Conservation (phyloP, 805 yeast species). For the Pichia scutulata region DNA sequence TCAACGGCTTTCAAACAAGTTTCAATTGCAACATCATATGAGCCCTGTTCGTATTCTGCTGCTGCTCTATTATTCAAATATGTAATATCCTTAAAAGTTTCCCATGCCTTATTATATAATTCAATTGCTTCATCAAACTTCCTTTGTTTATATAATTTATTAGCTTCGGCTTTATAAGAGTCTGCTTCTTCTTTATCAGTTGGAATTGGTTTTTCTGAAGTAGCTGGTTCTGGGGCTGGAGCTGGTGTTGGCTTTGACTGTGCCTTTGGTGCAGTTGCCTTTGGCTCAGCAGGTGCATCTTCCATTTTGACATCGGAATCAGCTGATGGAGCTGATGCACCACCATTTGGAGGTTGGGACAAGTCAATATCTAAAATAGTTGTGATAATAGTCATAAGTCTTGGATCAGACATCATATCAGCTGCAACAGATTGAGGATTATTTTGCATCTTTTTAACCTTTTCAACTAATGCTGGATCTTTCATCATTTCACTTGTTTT, state of each 20-base stretch:
- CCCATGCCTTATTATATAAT: slow-evolving; percentile 82
- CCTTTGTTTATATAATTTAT: slow-evolving; percentile 74
- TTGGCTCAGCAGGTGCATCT: slow-evolving; percentile 22
- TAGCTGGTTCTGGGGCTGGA: slow-evolving; percentile 24
- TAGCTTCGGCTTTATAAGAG: slow-evolving; percentile 75
- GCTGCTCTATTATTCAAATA: slow-evolving; percentile 95
- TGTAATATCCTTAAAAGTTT: slow-evolving; percentile 72
- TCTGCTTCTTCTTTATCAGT: slow-evolving; percentile 47
- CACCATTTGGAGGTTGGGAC: slow-evolving; percentile 25
- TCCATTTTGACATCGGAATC: slow-evolving; percentile 30
- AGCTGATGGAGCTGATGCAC: slow-evolving; percentile 17
- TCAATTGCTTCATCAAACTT: slow-evolving; percentile 91
- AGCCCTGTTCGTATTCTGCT: slow-evolving; percentile 95
- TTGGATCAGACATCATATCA: slow-evolving; percentile 69
- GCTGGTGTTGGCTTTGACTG: slow-evolving; percentile 20
- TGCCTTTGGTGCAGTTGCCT: slow-evolving; percentile 2
- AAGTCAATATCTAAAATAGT: slow-evolving; percentile 77
- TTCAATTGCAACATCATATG: slow-evolving; percentile 72
- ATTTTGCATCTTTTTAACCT: slow-evolving; percentile 49
- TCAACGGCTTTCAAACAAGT: slow-evolving; percentile 82
- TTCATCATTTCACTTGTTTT: slow-evolving; percentile 80
- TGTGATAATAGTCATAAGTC: slow-evolving; percentile 84
- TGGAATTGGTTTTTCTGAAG: slow-evolving; percentile 3
- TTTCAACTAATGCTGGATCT: slow-evolving; percentile 75
- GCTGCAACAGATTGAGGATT: slow-evolving; percentile 72